Evolutionary conservation across 805 yeast species (phyloP), one percentile per base, ranked within the genome.

Genomic region (Ogataea nitratoaversa): DNA sequence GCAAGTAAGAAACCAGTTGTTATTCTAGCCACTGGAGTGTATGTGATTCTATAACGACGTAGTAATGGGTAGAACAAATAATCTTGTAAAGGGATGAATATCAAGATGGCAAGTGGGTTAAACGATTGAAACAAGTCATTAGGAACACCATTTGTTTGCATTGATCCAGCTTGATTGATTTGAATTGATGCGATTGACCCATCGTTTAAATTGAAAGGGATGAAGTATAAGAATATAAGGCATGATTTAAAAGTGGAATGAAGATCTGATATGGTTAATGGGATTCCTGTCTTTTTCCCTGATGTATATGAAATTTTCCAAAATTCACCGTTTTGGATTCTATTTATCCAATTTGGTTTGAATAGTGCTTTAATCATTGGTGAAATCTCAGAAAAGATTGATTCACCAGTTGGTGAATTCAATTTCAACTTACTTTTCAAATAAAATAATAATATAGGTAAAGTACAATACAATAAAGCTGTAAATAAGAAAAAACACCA

Each of bases 51-150:
- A 30, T 53, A 44, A 44, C 54, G 62, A 52, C 78, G 59, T 39
- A 74, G 56, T 9, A 59, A 42, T 25, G 80, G 80, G 49, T 75
- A 74, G 8, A 75, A 34, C 8, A 63, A 30, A 42, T 65, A 61
- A 47, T 74, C 76, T 45, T 72, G 64, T 33, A 74, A 59, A 27
- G 80, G 81, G 36, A 75, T 71, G 40, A 70, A 54, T 20, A 75
- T 50, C 37, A 75, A 66, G 38, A 75, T 75, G 13, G 78, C 68
- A 42, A 75, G 59, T 16, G 79, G 78, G 48, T 75, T 74, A 57
- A 75, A 72, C 41, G 73, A 72, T 50, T 67, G 70, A 55, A 72
- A 72, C 47, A 75, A 63, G 56, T 76, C 81, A 50, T 75, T 75
- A 34, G 79, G 79, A 42, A 75, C 68, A 16, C 79, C 78, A 12